Evolutionary conservation across 495 filamentous ascomycete species (phyloP).

Genomic region (Sordaria brevicollis): DNA sequence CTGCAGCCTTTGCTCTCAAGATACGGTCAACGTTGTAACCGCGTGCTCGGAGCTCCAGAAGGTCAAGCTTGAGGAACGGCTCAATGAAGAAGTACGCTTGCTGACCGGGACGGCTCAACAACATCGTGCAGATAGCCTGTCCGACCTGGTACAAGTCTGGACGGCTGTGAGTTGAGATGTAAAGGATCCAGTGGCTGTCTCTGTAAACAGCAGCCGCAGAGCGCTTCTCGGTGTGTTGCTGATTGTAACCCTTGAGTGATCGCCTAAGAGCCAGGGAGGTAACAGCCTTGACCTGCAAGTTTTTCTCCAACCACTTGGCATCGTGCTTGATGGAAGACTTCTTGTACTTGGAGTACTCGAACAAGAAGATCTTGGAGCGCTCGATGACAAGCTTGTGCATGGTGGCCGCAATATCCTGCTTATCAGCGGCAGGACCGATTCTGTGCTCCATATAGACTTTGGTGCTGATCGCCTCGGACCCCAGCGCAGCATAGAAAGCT

Average conservation of each 20-base stretch:
- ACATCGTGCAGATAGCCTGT: constrained; percentile 63
- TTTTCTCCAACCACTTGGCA: constrained; percentile 78
- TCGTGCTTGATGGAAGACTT: constrained; percentile 72
- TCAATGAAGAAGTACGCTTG: constrained; percentile 80
- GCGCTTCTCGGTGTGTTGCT: constrained; percentile 57
- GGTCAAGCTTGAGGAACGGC: constrained; percentile 65
- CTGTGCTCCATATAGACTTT: constrained; percentile 51
- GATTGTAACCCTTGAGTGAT: constrained; percentile 54
- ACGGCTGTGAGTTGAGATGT: constrained; percentile 42
- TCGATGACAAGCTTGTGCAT: constrained; percentile 74
- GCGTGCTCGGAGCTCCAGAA: constrained; percentile 64
- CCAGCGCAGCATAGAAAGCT: constrained; percentile 63
- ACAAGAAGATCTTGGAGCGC: constrained; percentile 75
- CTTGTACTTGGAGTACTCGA: constrained; percentile 49
- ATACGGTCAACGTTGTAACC: constrained; percentile 96
- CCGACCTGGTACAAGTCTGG: constrained; percentile 85
- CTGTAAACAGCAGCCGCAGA: constrained; percentile 46
- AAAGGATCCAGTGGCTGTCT: constrained; percentile 26
- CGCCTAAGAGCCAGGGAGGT: constrained; percentile 61
- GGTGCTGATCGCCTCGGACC: constrained; percentile 45
- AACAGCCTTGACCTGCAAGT: constrained; percentile 68
- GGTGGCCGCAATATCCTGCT: constrained; percentile 40
- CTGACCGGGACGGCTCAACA: constrained; percentile 75
- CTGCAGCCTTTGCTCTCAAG: constrained; percentile 69
- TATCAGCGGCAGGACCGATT: constrained; percentile 37